A percentile compares a stretch with the other conserved stretches of the same genome.
Conservation (phyloP, 257 asterid species). For the Datura wrightii region DNA sequence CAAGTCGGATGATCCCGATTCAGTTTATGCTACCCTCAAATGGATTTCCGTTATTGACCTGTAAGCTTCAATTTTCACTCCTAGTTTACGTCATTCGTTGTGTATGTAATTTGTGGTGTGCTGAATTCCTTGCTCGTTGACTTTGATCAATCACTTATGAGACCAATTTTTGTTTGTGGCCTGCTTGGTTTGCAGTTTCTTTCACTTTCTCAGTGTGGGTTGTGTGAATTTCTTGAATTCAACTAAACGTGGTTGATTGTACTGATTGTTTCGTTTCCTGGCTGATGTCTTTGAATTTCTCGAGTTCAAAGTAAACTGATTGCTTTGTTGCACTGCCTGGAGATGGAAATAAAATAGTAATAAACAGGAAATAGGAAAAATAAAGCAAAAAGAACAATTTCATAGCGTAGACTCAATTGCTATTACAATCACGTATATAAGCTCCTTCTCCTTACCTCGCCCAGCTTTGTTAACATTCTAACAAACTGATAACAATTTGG, state of each 20-base stretch:
- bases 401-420: neutral
- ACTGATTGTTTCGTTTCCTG: neutral
- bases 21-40: slow-evolving; percentile 88
- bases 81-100: neutral
- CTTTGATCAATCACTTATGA: slow-evolving; percentile 2
- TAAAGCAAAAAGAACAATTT: neutral
- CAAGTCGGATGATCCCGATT: slow-evolving; percentile 78
- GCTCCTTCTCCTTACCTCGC: neutral
- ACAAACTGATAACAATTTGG: neutral
- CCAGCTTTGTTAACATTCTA: neutral
- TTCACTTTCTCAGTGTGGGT: neutral
- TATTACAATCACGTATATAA: neutral
- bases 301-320: neutral
- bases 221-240: neutral
- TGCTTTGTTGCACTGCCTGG: neutral
- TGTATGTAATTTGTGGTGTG: neutral
- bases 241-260: neutral
- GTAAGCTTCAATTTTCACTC: slow-evolving; percentile 54
- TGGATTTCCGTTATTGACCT: slow-evolving; percentile 89
- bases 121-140: slow-evolving; percentile 22
- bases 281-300: neutral
- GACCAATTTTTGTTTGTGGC: neutral
- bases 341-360: neutral
- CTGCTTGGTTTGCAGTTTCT: neutral
- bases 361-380: neutral